Conservation (phyloP, 1,284 basidiomycete species). For the Heterobasidion parviporum region DNA sequence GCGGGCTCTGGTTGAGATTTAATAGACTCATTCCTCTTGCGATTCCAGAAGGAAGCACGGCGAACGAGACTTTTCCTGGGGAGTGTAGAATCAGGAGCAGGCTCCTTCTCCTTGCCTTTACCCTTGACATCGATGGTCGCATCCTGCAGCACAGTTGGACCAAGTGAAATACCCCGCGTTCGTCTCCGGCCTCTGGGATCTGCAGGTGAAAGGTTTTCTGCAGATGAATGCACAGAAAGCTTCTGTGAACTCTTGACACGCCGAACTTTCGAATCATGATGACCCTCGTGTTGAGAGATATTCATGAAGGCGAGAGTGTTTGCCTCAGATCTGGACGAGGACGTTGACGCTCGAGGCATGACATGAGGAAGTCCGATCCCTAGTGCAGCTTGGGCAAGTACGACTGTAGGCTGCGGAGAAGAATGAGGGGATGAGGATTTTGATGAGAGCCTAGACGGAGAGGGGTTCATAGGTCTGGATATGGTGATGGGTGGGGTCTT, state of each 20-base stretch:
- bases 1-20: constrained; percentile 14
- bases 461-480: constrained; percentile 4
- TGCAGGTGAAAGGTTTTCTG: constrained; percentile 11
- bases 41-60: constrained; percentile 47
- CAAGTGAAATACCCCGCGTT: constrained; percentile 34
- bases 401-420: constrained; percentile 30
- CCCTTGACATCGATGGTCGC: constrained; percentile 27
- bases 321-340: constrained; percentile 31
- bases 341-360: constrained; percentile 34
- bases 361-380: constrained; percentile 49
- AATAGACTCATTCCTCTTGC: constrained; percentile 26
- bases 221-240: constrained; percentile 14
- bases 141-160: constrained; percentile 23
- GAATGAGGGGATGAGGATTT: constrained; percentile 1
- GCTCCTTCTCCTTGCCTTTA: constrained; percentile 33
- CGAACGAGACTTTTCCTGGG: constrained; percentile 34
- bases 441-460: constrained; percentile 9
- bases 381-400: constrained; percentile 48
- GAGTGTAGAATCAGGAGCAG: constrained; percentile 12
- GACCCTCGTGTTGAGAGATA: constrained; percentile 7
- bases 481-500: not conserved
- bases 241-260: constrained; percentile 44
- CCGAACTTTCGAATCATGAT: constrained; percentile 18
- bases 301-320: constrained; percentile 31
- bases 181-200: constrained; percentile 30